Evolutionary conservation across 2,329 filamentous ascomycete genomes (phyloP), one percentile per base, ranked within the genome.

Genomic region (Tothia fuscella): DNA sequence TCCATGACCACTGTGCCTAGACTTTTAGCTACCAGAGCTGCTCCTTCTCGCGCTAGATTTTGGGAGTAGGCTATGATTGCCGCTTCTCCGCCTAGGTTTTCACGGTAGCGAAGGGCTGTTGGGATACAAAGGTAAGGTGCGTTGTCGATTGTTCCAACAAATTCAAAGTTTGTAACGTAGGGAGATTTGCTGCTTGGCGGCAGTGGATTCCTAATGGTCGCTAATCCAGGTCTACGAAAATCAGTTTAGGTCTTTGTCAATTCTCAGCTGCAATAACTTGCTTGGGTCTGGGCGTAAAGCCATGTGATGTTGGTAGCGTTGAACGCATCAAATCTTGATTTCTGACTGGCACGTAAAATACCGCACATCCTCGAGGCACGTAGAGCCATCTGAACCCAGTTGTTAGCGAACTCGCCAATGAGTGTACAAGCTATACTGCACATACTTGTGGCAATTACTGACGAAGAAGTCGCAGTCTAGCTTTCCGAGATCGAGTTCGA

Each of bases 381-480:
- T 76, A 79, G 6, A 95, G 75, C 89, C 89, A 96, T 66, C 71
- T 72, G 12, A 17, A 16, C 22, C 48, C 41, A 43, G 49, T 28
- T 44, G 40, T 40, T 43, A 33, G 31, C 19, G 29, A 12, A n/a
- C n/a, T n/a, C n/a, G n/a, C n/a, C n/a, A n/a, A n/a, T n/a, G n/a
- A n/a, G n/a, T n/a, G n/a, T n/a, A n/a, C n/a, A n/a, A n/a, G n/a
- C n/a, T n/a, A 9, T 29, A 29, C n/a, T n/a, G 9, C 1, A 44
- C 48, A 42, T 48, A 64, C 57, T 93, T 93, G 65, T 93, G 84
- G 51, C 78, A 84, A 58, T 95, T 95, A 42, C 72, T 80, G 12
- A 89, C 72, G 54, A 93, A 84, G 63, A 93, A 95, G 59, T 95
- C 88, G 0, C 86, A 79, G 47, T 87, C 74, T 3, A 87, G 63